Percentiles rank a stretch among this genome's conserved stretches.
These are phyloP conservation scores for Pseudogymnoascus sp. DNA, from an alignment of 2,329 filamentous ascomycete genomes.

Conservation along the genomic window DNA sequence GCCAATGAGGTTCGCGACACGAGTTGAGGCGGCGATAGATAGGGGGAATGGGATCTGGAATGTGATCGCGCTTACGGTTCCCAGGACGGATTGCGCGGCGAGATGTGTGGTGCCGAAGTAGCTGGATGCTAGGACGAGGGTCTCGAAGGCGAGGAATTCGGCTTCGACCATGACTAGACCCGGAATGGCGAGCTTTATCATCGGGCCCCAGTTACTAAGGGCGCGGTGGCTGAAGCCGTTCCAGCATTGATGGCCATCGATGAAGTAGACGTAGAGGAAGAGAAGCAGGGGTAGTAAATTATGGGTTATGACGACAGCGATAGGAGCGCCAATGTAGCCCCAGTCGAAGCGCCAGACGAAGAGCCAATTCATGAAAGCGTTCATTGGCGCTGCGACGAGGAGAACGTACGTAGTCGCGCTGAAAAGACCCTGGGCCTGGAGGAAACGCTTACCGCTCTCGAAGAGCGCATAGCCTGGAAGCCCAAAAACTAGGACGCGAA, in stretches of 20 bases:
- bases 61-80: slow-evolving; percentile 68
- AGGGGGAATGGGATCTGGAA: slow-evolving; percentile 92
- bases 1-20: slow-evolving; percentile 86
- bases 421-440: slow-evolving; percentile 76
- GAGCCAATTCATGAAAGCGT: slow-evolving; percentile 69
- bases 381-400: slow-evolving; percentile 65
- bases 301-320: slow-evolving; percentile 68
- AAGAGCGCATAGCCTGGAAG: slow-evolving; percentile 70
- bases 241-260: slow-evolving; percentile 71
- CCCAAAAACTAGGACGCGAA: slow-evolving; percentile 60
- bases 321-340: slow-evolving; percentile 72
- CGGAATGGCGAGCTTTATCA: slow-evolving; percentile 80
- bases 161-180: slow-evolving; percentile 92
- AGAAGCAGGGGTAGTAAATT: slow-evolving; percentile 65
- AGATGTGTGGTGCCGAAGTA: slow-evolving; percentile 72
- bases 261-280: slow-evolving; percentile 63
- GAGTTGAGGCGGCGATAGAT: slow-evolving; percentile 78
- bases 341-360: slow-evolving; percentile 63
- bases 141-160: slow-evolving; percentile 88
- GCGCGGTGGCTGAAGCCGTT: slow-evolving; percentile 65
- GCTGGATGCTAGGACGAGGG: slow-evolving; percentile 73
- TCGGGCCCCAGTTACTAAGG: slow-evolving; percentile 67
- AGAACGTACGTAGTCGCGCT: slow-evolving; percentile 72
- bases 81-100: slow-evolving; percentile 79
- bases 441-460: slow-evolving; percentile 69